phyloP scores from a whole-genome alignment of 2,329 filamentous ascomycete species.

The Fusarium fracticaudum region DNA sequence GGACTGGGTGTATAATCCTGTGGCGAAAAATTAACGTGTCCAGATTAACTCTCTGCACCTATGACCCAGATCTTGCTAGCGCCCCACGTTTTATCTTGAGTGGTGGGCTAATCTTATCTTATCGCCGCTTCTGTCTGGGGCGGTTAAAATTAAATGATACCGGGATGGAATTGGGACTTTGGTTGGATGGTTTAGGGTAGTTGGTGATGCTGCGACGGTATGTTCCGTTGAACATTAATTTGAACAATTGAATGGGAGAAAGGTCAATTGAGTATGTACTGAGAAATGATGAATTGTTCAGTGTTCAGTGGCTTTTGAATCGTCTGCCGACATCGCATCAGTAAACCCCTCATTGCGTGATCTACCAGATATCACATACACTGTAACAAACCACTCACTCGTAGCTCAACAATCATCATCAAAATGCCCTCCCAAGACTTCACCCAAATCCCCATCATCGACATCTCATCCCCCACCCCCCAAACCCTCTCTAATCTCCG shows the following conservation, averaged over 20 bases:
- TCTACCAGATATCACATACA: not conserved
- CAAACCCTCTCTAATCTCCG: conserved; percentile 56
- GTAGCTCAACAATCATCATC: not conserved
- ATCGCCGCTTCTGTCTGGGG: not conserved
- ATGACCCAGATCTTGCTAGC: conserved; percentile 2
- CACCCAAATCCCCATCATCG: conserved; percentile 58
- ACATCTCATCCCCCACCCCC: conserved; percentile 56
- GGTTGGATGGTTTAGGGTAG: not conserved
- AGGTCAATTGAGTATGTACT: not conserved
- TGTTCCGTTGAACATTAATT: not conserved
- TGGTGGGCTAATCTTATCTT: not conserved
- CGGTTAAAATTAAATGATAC: not conserved
- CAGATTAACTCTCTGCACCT: conserved; percentile 21
- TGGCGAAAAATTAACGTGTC: conserved; percentile 14
- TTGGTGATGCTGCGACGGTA: not conserved
- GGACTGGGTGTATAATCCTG: conserved; percentile 1
- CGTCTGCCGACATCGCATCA: not conserved
- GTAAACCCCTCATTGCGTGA: not conserved
- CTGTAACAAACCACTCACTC: not conserved
- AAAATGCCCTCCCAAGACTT: conserved; percentile 39
- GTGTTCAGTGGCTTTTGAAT: not conserved
- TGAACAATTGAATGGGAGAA: not conserved
- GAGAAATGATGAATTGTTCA: not conserved
- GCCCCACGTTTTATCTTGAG: conserved; percentile 1
- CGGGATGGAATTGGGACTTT: not conserved